A percentile compares a stretch with the other conserved stretches of the same genome.
These are phyloP conservation scores for Trichophaea hybrida DNA, from an alignment of 2,329 filamentous ascomycete species.

Conservation along the genomic window DNA sequence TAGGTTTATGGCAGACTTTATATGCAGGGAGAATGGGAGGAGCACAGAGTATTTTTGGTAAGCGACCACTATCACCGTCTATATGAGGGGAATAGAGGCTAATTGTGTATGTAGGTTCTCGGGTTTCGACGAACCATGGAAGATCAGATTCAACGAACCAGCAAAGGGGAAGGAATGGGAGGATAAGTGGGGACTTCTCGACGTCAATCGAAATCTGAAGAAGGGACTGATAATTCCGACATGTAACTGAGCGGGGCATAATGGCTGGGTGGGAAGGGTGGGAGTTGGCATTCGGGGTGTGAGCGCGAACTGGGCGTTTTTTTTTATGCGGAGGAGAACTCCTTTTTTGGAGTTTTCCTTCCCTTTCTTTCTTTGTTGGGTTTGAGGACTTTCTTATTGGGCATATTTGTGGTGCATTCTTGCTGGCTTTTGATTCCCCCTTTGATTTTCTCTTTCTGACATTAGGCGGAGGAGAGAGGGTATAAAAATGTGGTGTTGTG, in stretches of 20 bases:
- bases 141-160: conserved; percentile 53
- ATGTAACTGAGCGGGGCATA: background rate
- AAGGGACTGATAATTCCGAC: conserved; percentile 65
- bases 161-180: conserved; percentile 58
- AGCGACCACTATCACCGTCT: conserved; percentile 26
- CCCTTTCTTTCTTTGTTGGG: background rate
- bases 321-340: background rate
- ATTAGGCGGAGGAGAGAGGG: too few species aligned
- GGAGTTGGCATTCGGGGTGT: background rate
- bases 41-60: conserved; percentile 89
- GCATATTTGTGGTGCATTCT: too few species aligned
- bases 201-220: conserved; percentile 72
- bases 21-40: conserved; percentile 65
- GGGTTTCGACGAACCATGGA: conserved; percentile 95
- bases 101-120: conserved; percentile 48
- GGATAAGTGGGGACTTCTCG: conserved; percentile 89
- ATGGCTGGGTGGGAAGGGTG: background rate
- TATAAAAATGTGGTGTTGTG: too few species aligned
- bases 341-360: background rate
- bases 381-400: background rate
- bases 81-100: conserved; percentile 2
- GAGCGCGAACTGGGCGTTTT: background rate
- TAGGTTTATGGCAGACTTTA: conserved; percentile 69
- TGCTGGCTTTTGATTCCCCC: too few species aligned
- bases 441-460: too few species aligned